phyloP scores from a whole-genome alignment of 2,329 filamentous ascomycete species.

The Nakataea oryzae region DNA sequence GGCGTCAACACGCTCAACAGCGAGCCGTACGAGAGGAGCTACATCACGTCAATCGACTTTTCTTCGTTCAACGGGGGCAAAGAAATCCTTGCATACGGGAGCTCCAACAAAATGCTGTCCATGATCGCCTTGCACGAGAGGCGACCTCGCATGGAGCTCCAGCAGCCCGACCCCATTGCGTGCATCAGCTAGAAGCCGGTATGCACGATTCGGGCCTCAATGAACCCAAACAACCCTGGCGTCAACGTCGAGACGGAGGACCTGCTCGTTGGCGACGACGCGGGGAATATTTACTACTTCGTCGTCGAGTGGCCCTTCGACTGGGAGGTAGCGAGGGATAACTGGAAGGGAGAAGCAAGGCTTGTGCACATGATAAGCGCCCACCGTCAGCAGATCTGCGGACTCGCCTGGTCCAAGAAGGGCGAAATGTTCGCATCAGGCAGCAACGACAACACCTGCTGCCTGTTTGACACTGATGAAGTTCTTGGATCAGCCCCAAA shows the following conservation, averaged over 20 bases:
- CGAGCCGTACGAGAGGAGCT: constrained; percentile 34
- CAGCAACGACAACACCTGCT: constrained; percentile 85
- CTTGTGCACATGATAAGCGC: constrained; percentile 67
- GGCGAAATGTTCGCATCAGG: constrained; percentile 75
- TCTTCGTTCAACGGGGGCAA: constrained; percentile 68
- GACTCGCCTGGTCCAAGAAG: constrained; percentile 75
- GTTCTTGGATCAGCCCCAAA: constrained; percentile 26
- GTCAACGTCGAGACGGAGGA: constrained; percentile 62
- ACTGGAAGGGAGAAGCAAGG: constrained; percentile 69
- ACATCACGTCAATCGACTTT: constrained; percentile 81
- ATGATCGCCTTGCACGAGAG: constrained; percentile 67
- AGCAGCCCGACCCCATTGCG: constrained; percentile 62
- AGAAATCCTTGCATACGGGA: constrained; percentile 75
- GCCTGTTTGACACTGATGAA: constrained; percentile 62
- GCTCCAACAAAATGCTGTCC: constrained; percentile 64
- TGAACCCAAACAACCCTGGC: constrained; percentile 33
- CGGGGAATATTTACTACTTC: constrained; percentile 79
- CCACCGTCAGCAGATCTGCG: constrained; percentile 86
- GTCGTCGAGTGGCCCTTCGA: constrained; percentile 71
- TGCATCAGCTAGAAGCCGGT: constrained; percentile 74
- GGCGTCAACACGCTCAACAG: constrained; percentile 50
- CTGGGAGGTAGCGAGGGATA: constrained; percentile 51
- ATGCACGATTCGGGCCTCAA: constrained; percentile 38
- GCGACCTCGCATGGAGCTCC: constrained; percentile 43
- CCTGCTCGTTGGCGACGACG: constrained; percentile 75